Percentiles rank a stretch among this genome's conserved stretches.
Conservation (phyloP, 148 eudicot genomes). For the Cornus kousa region DNA sequence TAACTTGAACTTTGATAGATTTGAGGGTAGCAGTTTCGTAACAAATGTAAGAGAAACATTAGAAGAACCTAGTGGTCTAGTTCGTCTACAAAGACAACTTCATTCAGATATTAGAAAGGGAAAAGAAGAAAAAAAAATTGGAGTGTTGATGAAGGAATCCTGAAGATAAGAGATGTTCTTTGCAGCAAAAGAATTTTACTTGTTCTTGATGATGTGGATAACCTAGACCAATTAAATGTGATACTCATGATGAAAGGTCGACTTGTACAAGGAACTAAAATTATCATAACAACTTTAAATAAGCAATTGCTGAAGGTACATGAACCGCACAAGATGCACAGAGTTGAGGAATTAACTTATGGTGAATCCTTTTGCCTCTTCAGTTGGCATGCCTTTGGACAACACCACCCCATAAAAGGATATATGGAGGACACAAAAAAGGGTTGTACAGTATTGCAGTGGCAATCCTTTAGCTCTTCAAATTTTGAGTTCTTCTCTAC, state of each 20-base stretch:
- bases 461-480: constrained; percentile 24
- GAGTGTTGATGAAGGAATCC: constrained; percentile 13
- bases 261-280: constrained; percentile 4
- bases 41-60: constrained; percentile 10
- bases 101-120: background rate
- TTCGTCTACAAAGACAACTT: constrained; percentile 9
- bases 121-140: background rate
- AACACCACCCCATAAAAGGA: constrained; percentile 11
- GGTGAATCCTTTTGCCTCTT: constrained; percentile 18
- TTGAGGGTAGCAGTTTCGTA: constrained; percentile 6
- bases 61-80: background rate
- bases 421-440: constrained; percentile 12
- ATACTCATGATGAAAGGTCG: background rate
- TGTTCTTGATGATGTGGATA: constrained; percentile 11
- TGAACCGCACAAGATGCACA: constrained; percentile 1
- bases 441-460: constrained; percentile 2
- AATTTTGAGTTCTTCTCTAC: constrained; percentile 20
- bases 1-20: constrained; percentile 4
- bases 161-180: background rate
- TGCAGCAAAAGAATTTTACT: constrained; percentile 10
- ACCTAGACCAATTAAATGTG: background rate
- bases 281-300: constrained; percentile 9
- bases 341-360: background rate
- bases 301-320: constrained; percentile 7
- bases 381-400: constrained; percentile 26